Evolutionary conservation across 2,329 filamentous ascomycete genomes (phyloP).

Genomic region (Beauveria caledonica): DNA sequence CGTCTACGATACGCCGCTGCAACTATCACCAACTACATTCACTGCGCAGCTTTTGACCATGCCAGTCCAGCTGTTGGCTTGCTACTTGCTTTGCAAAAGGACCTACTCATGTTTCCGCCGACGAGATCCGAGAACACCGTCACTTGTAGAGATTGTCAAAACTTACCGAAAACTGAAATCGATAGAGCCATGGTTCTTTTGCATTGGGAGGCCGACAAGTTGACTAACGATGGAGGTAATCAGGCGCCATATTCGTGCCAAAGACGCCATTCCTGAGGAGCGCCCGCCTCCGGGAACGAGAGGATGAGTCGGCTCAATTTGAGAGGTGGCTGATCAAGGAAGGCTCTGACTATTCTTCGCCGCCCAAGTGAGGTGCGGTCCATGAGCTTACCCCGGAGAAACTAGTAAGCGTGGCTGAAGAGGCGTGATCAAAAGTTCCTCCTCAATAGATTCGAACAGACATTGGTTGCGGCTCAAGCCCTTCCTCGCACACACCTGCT

Average conservation of each 20-base stretch:
- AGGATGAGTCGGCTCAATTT: background rate
- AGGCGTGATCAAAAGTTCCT: conserved; percentile 5
- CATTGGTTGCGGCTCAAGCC: background rate
- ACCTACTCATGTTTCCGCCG: background rate
- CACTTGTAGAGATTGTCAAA: background rate
- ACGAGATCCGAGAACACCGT: no score
- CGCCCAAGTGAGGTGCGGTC: no score
- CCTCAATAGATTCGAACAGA: background rate
- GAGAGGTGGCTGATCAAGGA: background rate
- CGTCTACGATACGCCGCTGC: background rate
- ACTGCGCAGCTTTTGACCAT: background rate
- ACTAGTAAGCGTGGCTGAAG: background rate
- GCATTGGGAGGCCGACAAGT: background rate
- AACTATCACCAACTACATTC: no score
- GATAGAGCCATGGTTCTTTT: conserved; percentile 2
- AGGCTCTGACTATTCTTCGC: background rate
- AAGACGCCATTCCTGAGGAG: background rate
- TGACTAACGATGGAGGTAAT: background rate
- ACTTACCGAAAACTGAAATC: background rate
- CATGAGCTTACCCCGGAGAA: no score
- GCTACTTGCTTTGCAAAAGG: background rate
- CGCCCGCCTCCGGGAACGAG: no score
- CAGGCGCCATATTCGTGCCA: background rate
- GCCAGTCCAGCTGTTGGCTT: background rate
- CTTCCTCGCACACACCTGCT: background rate